phyloP scores from a whole-genome alignment of 2,329 filamentous ascomycete genomes.

The Hymenoscyphus salicellus region DNA sequence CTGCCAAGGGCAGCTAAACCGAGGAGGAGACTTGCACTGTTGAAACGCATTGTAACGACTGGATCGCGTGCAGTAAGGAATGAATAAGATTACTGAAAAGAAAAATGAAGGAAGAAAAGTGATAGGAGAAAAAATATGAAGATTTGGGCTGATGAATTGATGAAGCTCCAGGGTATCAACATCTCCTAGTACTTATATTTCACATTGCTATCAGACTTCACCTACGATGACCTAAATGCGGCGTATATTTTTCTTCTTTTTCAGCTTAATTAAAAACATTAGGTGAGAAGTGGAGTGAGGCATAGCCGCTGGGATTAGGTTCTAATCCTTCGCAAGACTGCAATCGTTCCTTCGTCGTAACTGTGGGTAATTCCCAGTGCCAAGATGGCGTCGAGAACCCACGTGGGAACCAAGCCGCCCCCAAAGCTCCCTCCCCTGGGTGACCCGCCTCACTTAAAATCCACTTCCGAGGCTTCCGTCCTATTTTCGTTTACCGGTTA shows the following conservation, averaged over 20 bases:
- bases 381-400: background rate
- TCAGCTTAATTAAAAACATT: background rate
- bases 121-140: background rate
- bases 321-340: background rate
- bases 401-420: too few relatives aligned
- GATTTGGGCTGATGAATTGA: background rate
- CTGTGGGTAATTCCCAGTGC: background rate
- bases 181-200: background rate
- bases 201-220: background rate
- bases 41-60: conserved; percentile 1
- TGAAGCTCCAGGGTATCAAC: background rate
- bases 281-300: background rate
- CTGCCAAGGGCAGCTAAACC: conserved; percentile 1
- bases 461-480: too few relatives aligned
- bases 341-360: background rate
- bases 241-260: background rate
- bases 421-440: too few relatives aligned
- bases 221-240: background rate
- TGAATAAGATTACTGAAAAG: background rate
- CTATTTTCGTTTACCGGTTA: too few relatives aligned
- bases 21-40: background rate
- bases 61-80: background rate
- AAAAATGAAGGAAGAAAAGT: background rate
- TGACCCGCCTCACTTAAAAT: too few relatives aligned
- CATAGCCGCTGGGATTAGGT: background rate